phyloP scores from a whole-genome alignment of 2,329 filamentous ascomycete species.

The Ophiocordyceps unilateralis region DNA sequence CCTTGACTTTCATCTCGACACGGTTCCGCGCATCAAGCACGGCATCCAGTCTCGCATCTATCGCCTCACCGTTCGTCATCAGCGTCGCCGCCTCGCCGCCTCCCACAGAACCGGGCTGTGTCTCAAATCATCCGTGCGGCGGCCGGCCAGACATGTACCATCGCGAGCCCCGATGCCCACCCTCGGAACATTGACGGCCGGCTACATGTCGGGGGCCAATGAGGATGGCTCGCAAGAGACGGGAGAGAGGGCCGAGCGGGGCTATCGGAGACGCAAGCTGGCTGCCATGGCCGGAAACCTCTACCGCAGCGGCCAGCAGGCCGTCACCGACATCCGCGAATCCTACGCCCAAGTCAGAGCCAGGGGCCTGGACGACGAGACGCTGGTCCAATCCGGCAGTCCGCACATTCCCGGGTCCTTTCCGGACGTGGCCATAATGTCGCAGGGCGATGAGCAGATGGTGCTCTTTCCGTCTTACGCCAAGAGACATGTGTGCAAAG shows the following conservation, averaged over 20 bases:
- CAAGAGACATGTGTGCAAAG: constrained; percentile 44
- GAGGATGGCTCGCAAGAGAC: constrained; percentile 8
- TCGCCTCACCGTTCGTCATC: constrained; percentile 49
- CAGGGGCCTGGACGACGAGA: constrained; percentile 11
- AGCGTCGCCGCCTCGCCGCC: constrained; percentile 31
- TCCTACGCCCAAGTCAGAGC: constrained; percentile 38
- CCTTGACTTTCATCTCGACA: constrained; percentile 56
- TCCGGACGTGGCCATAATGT: constrained; percentile 66
- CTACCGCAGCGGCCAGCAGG: constrained; percentile 37
- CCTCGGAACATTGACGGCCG: constrained; percentile 7
- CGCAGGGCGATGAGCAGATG: constrained; percentile 76
- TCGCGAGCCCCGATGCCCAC: constrained; percentile 14
- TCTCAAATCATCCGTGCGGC: constrained; percentile 14
- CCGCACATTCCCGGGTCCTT: constrained; percentile 55
- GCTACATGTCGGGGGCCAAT: constrained; percentile 12
- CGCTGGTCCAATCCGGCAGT: constrained; percentile 11
- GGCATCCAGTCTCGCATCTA: constrained; percentile 63
- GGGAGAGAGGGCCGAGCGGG: constrained; percentile 33
- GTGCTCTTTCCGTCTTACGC: constrained; percentile 91
- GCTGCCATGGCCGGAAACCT: constrained; percentile 44
- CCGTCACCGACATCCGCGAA: constrained; percentile 41
- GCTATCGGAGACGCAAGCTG: constrained; percentile 61
- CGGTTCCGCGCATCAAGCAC: constrained; percentile 52
- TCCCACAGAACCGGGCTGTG: constrained; percentile 28
- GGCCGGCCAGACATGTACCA: constrained; percentile 12